These are phyloP conservation scores for Gossypium rotundifolium DNA, from an alignment of 345 rosid genomes.

Conservation along the genomic window DNA sequence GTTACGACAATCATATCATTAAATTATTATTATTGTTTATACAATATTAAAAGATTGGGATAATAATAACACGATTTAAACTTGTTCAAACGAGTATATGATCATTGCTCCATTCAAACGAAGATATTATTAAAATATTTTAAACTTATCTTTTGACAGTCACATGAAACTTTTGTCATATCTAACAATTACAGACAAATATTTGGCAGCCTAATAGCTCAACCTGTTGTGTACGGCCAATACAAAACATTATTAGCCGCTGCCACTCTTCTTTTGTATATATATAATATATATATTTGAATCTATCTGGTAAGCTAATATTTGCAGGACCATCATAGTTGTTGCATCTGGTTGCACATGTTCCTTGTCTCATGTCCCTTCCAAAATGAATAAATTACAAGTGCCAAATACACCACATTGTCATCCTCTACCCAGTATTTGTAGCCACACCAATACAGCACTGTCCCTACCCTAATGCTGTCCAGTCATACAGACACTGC, in stretches of 20 bases:
- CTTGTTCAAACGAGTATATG: fast-evolving
- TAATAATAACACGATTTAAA: no score
- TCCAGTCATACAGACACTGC: background rate
- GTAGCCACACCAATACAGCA: background rate
- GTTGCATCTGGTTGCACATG: constrained; percentile 22
- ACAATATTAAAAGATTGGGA: fast-evolving
- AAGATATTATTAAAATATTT: no score
- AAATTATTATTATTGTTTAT: background rate
- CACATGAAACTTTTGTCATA: background rate
- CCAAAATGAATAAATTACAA: constrained; percentile 20
- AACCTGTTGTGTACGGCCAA: background rate
- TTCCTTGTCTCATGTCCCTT: constrained; percentile 17
- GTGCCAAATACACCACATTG: constrained; percentile 28
- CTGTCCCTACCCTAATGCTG: background rate
- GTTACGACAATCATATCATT: no score
- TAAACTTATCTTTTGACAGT: background rate
- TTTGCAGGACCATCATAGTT: background rate
- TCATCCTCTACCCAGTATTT: constrained; percentile 7
- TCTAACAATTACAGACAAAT: background rate
- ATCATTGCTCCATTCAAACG: no score
- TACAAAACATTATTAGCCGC: background rate
- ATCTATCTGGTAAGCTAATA: background rate
- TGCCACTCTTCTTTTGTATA: no score
- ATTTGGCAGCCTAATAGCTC: background rate
- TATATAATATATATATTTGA: no score